Evolutionary conservation across 2,329 filamentous ascomycete species (phyloP), one percentile per base, ranked within the genome.

Genomic region (Chrysosporium keratinophilum): DNA sequence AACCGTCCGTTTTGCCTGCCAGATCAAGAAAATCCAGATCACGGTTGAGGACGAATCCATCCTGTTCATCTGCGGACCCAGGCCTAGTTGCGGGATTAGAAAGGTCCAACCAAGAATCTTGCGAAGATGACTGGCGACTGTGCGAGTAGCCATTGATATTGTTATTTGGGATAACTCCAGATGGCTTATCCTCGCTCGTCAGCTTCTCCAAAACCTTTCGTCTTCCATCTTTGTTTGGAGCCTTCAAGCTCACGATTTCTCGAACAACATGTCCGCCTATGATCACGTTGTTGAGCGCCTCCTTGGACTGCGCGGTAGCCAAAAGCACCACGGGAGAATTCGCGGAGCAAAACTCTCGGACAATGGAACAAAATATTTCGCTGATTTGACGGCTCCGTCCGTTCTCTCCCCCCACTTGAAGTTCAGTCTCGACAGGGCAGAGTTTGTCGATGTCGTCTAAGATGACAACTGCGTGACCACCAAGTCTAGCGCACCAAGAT

Each of bases 341-440:
- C 57, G 81, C 78, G 0, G 81, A 82, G 66, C 90, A 95, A 66
- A 91, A 90, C 64, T 96, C 86, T 54, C 84, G 81, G 0, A 91
- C 87, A 59, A 93, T 83, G 0, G 85, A 82, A 65, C 87, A 86
- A 4, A 98, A 78, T 0, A 88, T 82, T 68, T 98, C 93, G 65
- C 90, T 95, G 54, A 96, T 82, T 62, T 97, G 90, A 34, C 89
- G 82, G 66, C 90, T 97, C 58, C 91, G 81, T 15, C 88, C 88
- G 64, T 98, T 97, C 61, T 97, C 89, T 56, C 89, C 90, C 57
- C 88, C 88, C 3, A 95, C 87, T 68, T 96, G 88, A 11, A 98
- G 77, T 67, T 98, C 93, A 0, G 90, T 96, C 70, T 98, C 94
- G 0, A 84, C 85, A 0, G 93, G 91, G 65, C 91, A 97, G 1